Evolutionary conservation across 129 eudicot species (phyloP), one percentile per base, ranked within the genome.

Genomic region (Pittosporum tobira): DNA sequence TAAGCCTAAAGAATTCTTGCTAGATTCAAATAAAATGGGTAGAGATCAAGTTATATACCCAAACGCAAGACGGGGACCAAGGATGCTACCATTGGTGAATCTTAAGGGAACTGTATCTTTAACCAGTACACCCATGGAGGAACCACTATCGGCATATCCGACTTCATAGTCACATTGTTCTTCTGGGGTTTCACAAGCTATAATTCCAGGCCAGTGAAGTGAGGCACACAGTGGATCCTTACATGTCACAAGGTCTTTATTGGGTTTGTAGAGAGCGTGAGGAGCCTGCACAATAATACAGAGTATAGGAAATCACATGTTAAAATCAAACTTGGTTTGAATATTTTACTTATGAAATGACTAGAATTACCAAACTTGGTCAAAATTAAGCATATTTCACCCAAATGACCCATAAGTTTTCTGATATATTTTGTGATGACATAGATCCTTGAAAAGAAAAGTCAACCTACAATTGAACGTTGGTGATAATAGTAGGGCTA

Each of bases 121-220:
- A 36, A 93, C 84, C 61, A 87, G 62, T 21, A 87, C 86, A 27
- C 99, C 99, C 55, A 87, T 54, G 47, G 99, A 93, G 11, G 94
- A 93, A 21, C 96, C 94, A 3, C 70, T 68, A 48, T 93, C 99
- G 5, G 96, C 93, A 57, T 93, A 93, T 50, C 74, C 71, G 44
- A 93, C 74, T 65, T 79, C 80, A 57, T 93, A 93, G 70, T 93
- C 99, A 66, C 99, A 93, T 54, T 93, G 99, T 52, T 84, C 94
- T 44, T 74, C 67, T 24, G 78, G 80, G 49, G 61, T 57, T 24
- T 64, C 60, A 54, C 96, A 93, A 3, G 58, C 26, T 56, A 48
- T 68, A 58, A 45, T 67, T 15, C n/a, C 81, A 38, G 86, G 94
- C 54, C 73, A 77, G 45, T 81, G 78, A 73, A 93, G 64, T 54